These are phyloP conservation scores for Tolypocladium ovalisporum DNA, from an alignment of 2,329 filamentous ascomycete genomes.

Conservation along the genomic window DNA sequence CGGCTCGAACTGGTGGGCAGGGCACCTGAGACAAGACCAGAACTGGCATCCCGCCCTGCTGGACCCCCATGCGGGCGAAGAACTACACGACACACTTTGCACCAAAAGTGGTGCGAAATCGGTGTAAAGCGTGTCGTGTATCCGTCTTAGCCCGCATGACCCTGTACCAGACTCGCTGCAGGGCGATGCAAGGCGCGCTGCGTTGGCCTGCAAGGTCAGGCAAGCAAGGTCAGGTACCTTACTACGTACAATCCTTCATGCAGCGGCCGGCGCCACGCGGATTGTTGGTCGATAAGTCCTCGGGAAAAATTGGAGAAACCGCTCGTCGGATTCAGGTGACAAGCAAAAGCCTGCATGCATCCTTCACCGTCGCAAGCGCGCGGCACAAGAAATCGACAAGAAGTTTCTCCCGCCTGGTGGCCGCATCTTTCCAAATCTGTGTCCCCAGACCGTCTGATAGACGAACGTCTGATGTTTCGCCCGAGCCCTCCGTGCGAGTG, in stretches of 20 bases:
- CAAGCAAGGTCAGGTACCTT: too few relatives aligned
- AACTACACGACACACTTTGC: too few relatives aligned
- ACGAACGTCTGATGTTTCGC: not conserved
- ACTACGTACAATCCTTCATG: not conserved
- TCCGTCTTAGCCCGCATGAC: too few relatives aligned
- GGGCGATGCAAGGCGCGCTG: not conserved
- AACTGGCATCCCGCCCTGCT: not conserved
- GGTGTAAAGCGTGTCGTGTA: too few relatives aligned
- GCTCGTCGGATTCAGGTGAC: not conserved
- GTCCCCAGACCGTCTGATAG: not conserved
- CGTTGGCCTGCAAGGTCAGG: not conserved
- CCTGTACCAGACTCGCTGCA: not conserved
- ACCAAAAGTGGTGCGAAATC: too few relatives aligned
- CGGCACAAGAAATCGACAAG: not conserved
- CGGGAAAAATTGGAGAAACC: not conserved
- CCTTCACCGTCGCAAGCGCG: not conserved
- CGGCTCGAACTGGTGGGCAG: not conserved
- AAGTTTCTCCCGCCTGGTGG: not conserved
- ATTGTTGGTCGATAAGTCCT: not conserved
- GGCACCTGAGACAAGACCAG: not conserved
- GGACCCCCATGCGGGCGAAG: too few relatives aligned
- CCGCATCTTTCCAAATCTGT: not conserved
- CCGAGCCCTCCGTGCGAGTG: not conserved
- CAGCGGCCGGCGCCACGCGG: not conserved
- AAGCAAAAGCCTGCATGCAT: not conserved